phyloP scores from a whole-genome alignment of 345 rosid genomes.

The Erysimum cheiranthoides region DNA sequence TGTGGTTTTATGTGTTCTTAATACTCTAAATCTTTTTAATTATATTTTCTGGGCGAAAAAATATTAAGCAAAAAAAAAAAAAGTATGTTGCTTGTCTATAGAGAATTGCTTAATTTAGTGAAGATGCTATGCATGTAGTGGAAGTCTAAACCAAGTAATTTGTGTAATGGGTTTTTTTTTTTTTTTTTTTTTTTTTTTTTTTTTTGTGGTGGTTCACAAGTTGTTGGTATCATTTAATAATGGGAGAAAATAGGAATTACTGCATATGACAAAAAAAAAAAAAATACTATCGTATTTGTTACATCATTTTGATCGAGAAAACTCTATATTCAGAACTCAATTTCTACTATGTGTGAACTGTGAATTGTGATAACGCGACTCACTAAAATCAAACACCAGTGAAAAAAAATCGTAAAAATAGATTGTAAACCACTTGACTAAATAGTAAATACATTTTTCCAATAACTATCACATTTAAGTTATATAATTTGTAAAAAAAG shows the following conservation, averaged over 20 bases:
- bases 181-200: not conserved
- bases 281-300: too few species aligned
- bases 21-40: conserved; percentile 53
- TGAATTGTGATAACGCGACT: too few species aligned
- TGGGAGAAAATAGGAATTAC: not conserved
- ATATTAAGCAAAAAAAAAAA: conserved; percentile 27
- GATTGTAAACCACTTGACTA: too few species aligned
- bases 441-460: too few species aligned
- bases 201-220: conserved; percentile 17
- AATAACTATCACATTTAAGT: too few species aligned
- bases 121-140: conserved; percentile 23
- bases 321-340: too few species aligned
- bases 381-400: too few species aligned
- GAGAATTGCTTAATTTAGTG: not conserved
- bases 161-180: not conserved
- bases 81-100: conserved; percentile 6
- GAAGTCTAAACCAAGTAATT: conserved; percentile 21
- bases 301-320: too few species aligned
- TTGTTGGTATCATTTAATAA: conserved; percentile 24
- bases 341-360: too few species aligned
- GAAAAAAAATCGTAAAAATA: too few species aligned
- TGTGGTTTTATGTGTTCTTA: conserved; percentile 54
- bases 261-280: too few species aligned
- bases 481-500: too few species aligned
- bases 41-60: conserved; percentile 44